Percentiles rank a stretch among this genome's conserved stretches.
These are phyloP conservation scores for Apiotrichum siamense DNA, from an alignment of 1,284 basidiomycete genomes.

Conservation along the genomic window DNA sequence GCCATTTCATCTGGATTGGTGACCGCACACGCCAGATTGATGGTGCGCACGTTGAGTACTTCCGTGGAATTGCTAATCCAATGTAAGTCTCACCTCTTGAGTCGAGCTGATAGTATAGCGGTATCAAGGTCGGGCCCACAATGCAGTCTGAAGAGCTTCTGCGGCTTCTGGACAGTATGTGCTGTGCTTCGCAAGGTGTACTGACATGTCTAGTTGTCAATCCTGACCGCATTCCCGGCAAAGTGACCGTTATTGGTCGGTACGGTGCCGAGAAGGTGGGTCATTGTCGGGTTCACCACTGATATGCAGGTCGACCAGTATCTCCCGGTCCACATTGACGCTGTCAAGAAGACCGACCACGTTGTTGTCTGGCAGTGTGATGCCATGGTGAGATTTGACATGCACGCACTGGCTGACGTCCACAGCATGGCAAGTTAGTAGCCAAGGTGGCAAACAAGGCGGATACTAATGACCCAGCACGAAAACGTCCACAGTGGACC, in stretches of 20 bases:
- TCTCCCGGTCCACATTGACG: conserved; percentile 75
- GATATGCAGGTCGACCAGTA: conserved; percentile 61
- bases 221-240: conserved; percentile 71
- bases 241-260: conserved; percentile 84
- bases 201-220: conserved; percentile 62
- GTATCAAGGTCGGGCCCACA: conserved; percentile 90
- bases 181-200: too few species aligned
- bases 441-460: too few species aligned
- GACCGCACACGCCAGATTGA: conserved; percentile 90
- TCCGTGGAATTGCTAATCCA: conserved; percentile 89
- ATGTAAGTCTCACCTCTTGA: conserved; percentile 50
- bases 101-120: conserved; percentile 43
- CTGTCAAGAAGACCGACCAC: conserved; percentile 72
- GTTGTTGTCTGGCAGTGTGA: conserved; percentile 92
- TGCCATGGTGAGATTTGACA: conserved; percentile 63
- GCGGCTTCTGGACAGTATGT: conserved; percentile 66
- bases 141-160: conserved; percentile 79
- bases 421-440: conserved; percentile 48
- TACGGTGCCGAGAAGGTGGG: conserved; percentile 80
- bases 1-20: conserved; percentile 95
- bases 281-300: not conserved
- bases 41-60: conserved; percentile 93
- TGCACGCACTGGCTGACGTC: not conserved
- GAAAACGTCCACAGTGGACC: conserved; percentile 61
- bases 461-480: conserved; percentile 51